Base-by-base conservation (phyloP, 768 basidiomycete genomes). In the Phlebiopsis flavidoalba region DNA sequence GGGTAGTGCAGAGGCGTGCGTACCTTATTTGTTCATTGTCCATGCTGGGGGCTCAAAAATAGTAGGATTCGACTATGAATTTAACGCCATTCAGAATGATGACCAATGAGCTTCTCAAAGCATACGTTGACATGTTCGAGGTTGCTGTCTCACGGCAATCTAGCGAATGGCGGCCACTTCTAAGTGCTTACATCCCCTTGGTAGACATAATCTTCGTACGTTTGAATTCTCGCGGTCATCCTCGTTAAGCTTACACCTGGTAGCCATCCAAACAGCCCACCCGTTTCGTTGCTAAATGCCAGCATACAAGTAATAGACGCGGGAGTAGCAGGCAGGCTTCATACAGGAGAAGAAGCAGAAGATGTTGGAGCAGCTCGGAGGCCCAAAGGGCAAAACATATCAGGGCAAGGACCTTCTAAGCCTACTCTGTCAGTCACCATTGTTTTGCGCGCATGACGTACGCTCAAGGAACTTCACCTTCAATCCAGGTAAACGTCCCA, bases 61-160 rank as follows among this genome's bases (percentile, higher is more conserved):
- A 33, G 59, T 35, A 92, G 91, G 89, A 1, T 96, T 95, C 68
- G 90, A 87, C 63, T 95, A 95, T 67, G 78, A 87, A 59, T 94
- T 97, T 76, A 85, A 90, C 62, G 86, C 94, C 1, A 87, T 96
- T 37, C 80, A 88, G 50, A 81, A 91, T 49, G 87, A 91, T 67
- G 78, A 87, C n/a, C 1, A 91, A 93, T 61, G 87, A 89, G 65
- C 78, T 93, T 8, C 88, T 93, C 64, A 71, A 73, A 33, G 91
- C 93, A 0, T 91, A 92, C 71, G 90, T 86, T 67, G 89, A 93
- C 58, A 91, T 95, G 86, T 94, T 94, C 60, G 87, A 80, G 59
- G 78, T 85, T 5, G 86, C 84, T 17, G 72, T 93, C 17, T 83
- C 87, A 0, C 86, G 86, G 68, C 87, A 86, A 66, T 74, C 79